Evolutionary conservation across 2,329 filamentous ascomycete species (phyloP).

Genomic region (Hypoxylon sp.): DNA sequence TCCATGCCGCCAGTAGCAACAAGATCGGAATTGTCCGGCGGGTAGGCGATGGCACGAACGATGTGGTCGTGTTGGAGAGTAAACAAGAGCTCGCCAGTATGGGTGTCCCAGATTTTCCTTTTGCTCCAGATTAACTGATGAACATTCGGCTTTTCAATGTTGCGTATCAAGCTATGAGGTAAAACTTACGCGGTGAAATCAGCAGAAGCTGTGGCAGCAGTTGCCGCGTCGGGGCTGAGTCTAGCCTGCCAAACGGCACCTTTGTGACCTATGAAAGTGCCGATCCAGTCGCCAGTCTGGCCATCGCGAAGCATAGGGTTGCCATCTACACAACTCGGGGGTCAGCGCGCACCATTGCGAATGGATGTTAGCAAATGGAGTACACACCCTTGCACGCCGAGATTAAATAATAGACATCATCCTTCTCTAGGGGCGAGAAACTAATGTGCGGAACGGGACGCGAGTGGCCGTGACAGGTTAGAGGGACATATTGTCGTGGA

Average conservation of each 20-base stretch:
- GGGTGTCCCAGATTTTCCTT: slow-evolving; percentile 97
- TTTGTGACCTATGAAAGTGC: slow-evolving; percentile 98
- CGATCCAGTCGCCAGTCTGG: slow-evolving; percentile 96
- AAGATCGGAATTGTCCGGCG: slow-evolving; percentile 83
- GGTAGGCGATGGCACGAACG: slow-evolving; percentile 92
- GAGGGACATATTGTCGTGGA: slow-evolving; percentile 77
- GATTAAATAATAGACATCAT: slow-evolving; percentile 90
- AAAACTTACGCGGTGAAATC: slow-evolving; percentile 89
- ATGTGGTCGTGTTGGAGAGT: slow-evolving; percentile 95
- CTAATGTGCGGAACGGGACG: slow-evolving; percentile 91
- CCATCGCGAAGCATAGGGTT: slow-evolving; percentile 99
- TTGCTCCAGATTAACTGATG: slow-evolving; percentile 54
- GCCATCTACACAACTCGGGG: slow-evolving; percentile 75
- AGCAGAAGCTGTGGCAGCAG: slow-evolving; percentile 93
- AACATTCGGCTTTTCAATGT: slow-evolving; percentile 10
- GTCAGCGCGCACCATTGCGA: slow-evolving; percentile 8
- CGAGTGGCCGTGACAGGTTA: slow-evolving; percentile 96
- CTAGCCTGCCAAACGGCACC: slow-evolving; percentile 97
- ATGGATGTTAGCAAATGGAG: slow-evolving; percentile 1
- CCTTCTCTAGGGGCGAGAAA: slow-evolving; percentile 87
- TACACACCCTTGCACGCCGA: slow-evolving; percentile 89
- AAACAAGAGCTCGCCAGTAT: slow-evolving; percentile 89
- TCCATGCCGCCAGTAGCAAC: slow-evolving; percentile 95
- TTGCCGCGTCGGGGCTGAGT: slow-evolving; percentile 87
- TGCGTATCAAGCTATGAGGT: slow-evolving; percentile 3